phyloP scores from a whole-genome alignment of 1,139 yeast genomes.

The Neolecta irregularis region DNA sequence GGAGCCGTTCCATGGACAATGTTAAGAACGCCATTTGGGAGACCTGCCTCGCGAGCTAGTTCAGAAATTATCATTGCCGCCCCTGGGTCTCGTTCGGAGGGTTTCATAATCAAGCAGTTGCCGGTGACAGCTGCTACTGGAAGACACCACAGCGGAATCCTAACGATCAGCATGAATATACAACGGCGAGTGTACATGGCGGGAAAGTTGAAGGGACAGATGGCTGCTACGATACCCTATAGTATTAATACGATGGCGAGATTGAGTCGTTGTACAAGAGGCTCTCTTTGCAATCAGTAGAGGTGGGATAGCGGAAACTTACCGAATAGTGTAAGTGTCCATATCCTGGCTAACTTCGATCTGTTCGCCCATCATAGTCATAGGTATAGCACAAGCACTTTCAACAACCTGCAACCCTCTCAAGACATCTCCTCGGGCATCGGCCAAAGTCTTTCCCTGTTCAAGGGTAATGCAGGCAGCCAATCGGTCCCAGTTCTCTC shows the following conservation, averaged over 20 bases:
- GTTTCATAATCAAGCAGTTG: conserved; percentile 60
- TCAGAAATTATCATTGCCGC: conserved; percentile 67
- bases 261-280: too few relatives aligned
- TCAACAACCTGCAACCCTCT: conserved; percentile 76
- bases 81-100: conserved; percentile 65
- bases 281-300: too few relatives aligned
- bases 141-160: conserved; percentile 75
- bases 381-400: conserved; percentile 36
- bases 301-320: too few relatives aligned
- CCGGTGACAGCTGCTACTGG: conserved; percentile 67
- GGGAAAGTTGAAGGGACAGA: conserved; percentile 21
- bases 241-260: conserved; percentile 47
- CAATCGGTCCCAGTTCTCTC: conserved; percentile 53
- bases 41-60: conserved; percentile 60
- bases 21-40: conserved; percentile 48
- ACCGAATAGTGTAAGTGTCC: conserved; percentile 67
- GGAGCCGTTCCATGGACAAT: conserved; percentile 64
- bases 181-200: background rate
- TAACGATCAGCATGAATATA: conserved; percentile 56
- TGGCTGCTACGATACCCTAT: conserved; percentile 19
- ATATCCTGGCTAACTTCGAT: conserved; percentile 59
- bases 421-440: conserved; percentile 65
- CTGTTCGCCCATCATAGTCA: conserved; percentile 49
- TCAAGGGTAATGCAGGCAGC: conserved; percentile 62
- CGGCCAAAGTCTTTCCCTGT: conserved; percentile 68